Evolutionary conservation across 1,284 basidiomycete species (phyloP).

Genomic region (Tilletia walkeri): DNA sequence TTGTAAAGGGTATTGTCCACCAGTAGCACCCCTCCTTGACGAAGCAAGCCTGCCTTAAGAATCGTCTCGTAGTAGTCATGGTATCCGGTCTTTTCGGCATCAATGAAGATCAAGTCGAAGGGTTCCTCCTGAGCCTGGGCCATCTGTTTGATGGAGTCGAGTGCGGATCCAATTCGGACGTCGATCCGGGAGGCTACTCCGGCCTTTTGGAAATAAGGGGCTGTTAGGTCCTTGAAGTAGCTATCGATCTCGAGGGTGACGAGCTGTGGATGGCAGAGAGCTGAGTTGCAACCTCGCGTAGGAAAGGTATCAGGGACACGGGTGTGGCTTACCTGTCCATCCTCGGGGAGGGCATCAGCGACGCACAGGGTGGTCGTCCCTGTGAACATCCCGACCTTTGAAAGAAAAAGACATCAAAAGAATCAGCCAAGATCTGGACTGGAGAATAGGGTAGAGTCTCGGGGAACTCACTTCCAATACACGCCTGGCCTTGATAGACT

Average conservation of each 20-base stretch:
- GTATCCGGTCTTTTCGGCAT: conserved; percentile 55
- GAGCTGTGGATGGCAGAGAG: conserved; percentile 28
- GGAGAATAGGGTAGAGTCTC: background rate
- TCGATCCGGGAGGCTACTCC: conserved; percentile 47
- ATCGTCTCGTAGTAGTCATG: conserved; percentile 43
- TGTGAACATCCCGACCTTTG: conserved; percentile 40
- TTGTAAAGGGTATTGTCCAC: conserved; percentile 56
- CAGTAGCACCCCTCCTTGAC: conserved; percentile 43
- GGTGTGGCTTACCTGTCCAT: conserved; percentile 24
- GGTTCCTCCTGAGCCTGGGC: conserved; percentile 32
- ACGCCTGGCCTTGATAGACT: conserved; percentile 30
- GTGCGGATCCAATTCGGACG: conserved; percentile 44
- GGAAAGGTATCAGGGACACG: background rate
- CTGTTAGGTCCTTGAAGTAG: conserved; percentile 44
- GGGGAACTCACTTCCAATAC: conserved; percentile 35
- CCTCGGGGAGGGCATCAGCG: conserved; percentile 31
- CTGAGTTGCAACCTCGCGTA: too few species aligned
- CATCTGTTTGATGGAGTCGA: conserved; percentile 36
- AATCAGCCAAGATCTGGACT: background rate
- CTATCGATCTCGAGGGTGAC: conserved; percentile 53
- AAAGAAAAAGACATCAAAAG: background rate
- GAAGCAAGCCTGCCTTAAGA: conserved; percentile 40
- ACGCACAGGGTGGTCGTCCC: conserved; percentile 45
- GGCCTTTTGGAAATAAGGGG: conserved; percentile 46
- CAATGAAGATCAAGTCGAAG: conserved; percentile 56